Evolutionary conservation across 345 rosid species (phyloP), one percentile per base, ranked within the genome.

Genomic region (Eucalyptus cladocalyx): DNA sequence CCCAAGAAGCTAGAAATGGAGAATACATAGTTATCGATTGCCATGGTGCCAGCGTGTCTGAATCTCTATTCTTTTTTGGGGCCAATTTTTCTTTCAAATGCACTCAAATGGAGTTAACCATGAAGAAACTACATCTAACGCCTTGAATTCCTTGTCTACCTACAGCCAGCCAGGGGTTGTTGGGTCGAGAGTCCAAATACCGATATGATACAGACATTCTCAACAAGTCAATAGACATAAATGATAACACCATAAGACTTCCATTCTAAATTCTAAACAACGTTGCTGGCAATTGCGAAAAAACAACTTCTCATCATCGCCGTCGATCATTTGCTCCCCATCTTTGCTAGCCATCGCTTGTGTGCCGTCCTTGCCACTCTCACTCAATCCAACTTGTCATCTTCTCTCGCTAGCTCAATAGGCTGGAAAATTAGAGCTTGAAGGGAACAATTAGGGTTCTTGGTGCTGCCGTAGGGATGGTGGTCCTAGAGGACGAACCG

Each of bases 321-420:
- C 0, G 5, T 56, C 6, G 1, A 9, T 56, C 1, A 1, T 1
- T 23, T 0, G 11, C 1, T 24, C 30, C 0, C 30, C 62, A 1
- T 56, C 30, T 56, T 56, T 1, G 14, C 62, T 56, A 24, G 28
- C 14, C 12, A 24, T 24, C 0, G 30, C 58, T 3, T 1, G 2
- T 53, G 58, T 53, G 30, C 30, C 6, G 6, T 56, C 62, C 30
- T 24, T 24, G 30, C 30, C 30, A 56, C 62, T 56, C 62, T 56
- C 1, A 0, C 62, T 56, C 30, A 56, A 56, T 24, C 14, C 0
- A 0, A 1, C 12, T 23, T 56, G 62, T 56, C 28, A 9, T 56
- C 62, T 56, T 56, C 62, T 56, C 1, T 56, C 1, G 3, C 30
- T 1, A 24, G 13, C 62, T 4, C 13, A 4, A 5, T 56, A 24